These are phyloP conservation scores for Incumbomyces lentus DNA, from an alignment of 2,329 filamentous ascomycete genomes.

Conservation along the genomic window DNA sequence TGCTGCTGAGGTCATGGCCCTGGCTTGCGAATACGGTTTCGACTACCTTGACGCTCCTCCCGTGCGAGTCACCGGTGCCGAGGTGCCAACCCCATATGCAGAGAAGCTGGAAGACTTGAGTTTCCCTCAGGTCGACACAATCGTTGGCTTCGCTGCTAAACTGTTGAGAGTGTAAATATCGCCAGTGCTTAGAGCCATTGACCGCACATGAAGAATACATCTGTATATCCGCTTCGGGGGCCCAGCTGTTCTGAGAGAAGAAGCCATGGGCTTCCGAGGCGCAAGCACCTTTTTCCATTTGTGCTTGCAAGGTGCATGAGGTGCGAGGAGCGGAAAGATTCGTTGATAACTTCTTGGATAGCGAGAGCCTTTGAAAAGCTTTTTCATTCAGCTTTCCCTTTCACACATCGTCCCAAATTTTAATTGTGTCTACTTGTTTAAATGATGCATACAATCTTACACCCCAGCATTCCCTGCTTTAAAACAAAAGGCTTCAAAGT, in stretches of 20 bases:
- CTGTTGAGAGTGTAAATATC: conserved; percentile 63
- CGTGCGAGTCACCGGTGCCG: conserved; percentile 87
- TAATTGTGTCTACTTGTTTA: background rate
- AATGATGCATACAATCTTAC: no score
- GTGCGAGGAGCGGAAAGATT: background rate
- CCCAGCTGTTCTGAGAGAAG: no score
- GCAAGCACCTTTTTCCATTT: background rate
- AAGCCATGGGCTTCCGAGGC: no score
- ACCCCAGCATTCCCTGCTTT: no score
- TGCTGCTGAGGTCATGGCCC: conserved; percentile 79
- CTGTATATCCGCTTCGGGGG: background rate
- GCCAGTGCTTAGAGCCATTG: no score
- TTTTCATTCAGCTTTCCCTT: background rate
- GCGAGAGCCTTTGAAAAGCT: background rate
- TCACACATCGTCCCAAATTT: background rate
- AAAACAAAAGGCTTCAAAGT: no score
- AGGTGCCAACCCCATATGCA: conserved; percentile 94
- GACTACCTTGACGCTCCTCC: conserved; percentile 94
- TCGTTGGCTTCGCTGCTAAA: conserved; percentile 82
- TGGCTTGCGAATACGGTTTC: conserved; percentile 95
- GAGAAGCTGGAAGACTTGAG: conserved; percentile 85
- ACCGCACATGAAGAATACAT: background rate
- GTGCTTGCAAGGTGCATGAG: background rate
- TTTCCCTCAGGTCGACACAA: conserved; percentile 84
- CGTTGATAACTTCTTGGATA: background rate